Percentiles rank a stretch among this genome's conserved stretches.
phyloP scores from a whole-genome alignment of 2,329 filamentous ascomycete species.

The Cytospora leucostoma region DNA sequence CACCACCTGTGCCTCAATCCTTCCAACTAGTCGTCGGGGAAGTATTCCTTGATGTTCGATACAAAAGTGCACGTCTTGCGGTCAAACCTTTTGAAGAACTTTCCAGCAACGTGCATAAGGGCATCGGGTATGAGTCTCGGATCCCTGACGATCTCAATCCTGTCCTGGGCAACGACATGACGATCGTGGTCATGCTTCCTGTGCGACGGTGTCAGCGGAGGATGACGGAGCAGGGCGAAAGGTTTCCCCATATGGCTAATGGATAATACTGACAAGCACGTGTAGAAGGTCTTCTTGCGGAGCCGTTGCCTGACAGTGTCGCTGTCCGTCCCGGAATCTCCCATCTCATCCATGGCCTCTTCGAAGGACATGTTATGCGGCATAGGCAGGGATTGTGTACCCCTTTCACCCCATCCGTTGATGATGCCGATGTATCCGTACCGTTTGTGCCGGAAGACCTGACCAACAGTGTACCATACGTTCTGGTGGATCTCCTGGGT shows the following conservation, averaged over 20 bases:
- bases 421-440: constrained; percentile 82
- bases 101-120: constrained; percentile 72
- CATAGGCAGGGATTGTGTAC: constrained; percentile 32
- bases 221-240: neutral
- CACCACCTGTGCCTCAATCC: neutral
- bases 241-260: no score
- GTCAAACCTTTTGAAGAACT: constrained; percentile 89
- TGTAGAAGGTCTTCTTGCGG: constrained; percentile 74
- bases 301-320: constrained; percentile 51
- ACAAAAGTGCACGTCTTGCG: constrained; percentile 66
- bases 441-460: constrained; percentile 79
- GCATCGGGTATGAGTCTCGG: constrained; percentile 50
- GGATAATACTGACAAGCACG: constrained; percentile 70
- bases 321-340: constrained; percentile 63
- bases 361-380: constrained; percentile 31
- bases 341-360: constrained; percentile 45
- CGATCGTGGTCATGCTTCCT: constrained; percentile 64
- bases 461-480: constrained; percentile 72
- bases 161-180: constrained; percentile 76
- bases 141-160: constrained; percentile 65
- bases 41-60: constrained; percentile 78
- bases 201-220: constrained; percentile 37
- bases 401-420: constrained; percentile 74
- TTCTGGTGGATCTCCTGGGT: constrained; percentile 38
- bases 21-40: constrained; percentile 71